These are phyloP conservation scores for Chlamydomonas sp. DNA, from an alignment of 139 green algal genomes.

Conservation along the genomic window DNA sequence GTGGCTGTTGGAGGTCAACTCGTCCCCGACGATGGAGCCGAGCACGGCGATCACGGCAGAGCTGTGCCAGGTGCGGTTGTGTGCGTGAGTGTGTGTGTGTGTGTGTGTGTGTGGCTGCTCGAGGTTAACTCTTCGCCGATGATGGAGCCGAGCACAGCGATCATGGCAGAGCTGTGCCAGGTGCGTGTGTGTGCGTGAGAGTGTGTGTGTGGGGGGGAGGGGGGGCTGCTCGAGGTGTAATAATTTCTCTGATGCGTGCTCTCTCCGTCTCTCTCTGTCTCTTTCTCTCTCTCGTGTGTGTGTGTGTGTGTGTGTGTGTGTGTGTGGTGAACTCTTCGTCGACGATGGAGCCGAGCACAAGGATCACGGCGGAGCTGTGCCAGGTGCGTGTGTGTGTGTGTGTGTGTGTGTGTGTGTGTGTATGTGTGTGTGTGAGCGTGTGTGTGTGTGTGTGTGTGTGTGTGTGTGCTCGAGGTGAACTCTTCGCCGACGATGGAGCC, in stretches of 20 bases:
- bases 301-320: too few relatives aligned
- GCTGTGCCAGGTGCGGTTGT: conserved; percentile 25
- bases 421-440: too few relatives aligned
- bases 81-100: conserved; percentile 14
- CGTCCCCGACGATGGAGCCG: conserved; percentile 44
- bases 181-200: not conserved
- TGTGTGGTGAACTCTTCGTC: too few relatives aligned
- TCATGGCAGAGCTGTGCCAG: conserved; percentile 39
- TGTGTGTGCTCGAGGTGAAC: conserved; percentile 68
- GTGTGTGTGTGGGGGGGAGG: not conserved
- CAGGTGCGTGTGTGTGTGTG: too few relatives aligned
- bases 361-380: too few relatives aligned
- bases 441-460: too few relatives aligned
- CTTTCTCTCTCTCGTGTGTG: not conserved
- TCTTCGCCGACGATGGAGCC: conserved; percentile 46
- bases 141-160: conserved; percentile 40
- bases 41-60: conserved; percentile 39
- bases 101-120: conserved; percentile 51
- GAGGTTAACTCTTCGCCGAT: conserved; percentile 59
- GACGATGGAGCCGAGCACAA: too few relatives aligned
- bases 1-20: conserved; percentile 68
- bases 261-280: not conserved
- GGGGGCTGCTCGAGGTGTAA: not conserved
- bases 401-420: too few relatives aligned
- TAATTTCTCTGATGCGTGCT: not conserved